Conservation (phyloP, 2,329 filamentous ascomycete genomes). For the Geosmithia flava region DNA sequence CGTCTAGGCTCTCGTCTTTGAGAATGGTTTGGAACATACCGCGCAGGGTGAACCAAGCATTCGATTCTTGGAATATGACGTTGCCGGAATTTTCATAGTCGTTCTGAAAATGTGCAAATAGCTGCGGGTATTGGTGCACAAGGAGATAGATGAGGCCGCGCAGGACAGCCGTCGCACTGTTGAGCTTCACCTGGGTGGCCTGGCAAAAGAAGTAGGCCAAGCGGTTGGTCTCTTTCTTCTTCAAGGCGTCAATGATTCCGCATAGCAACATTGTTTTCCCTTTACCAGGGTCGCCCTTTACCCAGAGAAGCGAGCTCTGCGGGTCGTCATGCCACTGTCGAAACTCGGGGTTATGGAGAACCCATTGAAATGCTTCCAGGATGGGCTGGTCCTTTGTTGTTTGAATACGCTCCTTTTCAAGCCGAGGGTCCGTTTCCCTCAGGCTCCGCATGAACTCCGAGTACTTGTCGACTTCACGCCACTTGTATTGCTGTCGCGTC, state of each 20-base stretch:
- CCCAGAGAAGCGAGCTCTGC: constrained; percentile 19
- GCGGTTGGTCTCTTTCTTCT: neutral
- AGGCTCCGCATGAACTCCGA: neutral
- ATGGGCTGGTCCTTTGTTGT: constrained; percentile 18
- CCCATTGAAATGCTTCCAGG: constrained; percentile 17
- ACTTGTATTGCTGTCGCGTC: constrained; percentile 4
- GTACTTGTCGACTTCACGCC: constrained; percentile 1
- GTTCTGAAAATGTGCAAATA: constrained; percentile 19
- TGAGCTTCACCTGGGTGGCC: constrained; percentile 19
- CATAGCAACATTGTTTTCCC: constrained; percentile 30
- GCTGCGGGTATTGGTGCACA: constrained; percentile 13
- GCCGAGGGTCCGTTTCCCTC: constrained; percentile 1
- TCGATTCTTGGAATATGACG: constrained; percentile 22
- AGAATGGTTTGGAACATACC: constrained; percentile 26
- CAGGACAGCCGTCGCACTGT: constrained; percentile 24
- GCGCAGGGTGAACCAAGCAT: constrained; percentile 21
- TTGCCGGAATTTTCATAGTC: constrained; percentile 18
- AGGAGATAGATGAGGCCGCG: constrained; percentile 28
- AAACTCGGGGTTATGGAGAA: constrained; percentile 15
- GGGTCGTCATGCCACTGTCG: constrained; percentile 4
- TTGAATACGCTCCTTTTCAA: constrained; percentile 6
- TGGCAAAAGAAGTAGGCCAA: constrained; percentile 26
- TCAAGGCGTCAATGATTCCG: constrained; percentile 11
- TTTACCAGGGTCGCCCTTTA: constrained; percentile 25
- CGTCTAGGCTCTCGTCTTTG: constrained; percentile 14